Base-by-base conservation (phyloP, 306 rosid species). In the Quercus robur region DNA sequence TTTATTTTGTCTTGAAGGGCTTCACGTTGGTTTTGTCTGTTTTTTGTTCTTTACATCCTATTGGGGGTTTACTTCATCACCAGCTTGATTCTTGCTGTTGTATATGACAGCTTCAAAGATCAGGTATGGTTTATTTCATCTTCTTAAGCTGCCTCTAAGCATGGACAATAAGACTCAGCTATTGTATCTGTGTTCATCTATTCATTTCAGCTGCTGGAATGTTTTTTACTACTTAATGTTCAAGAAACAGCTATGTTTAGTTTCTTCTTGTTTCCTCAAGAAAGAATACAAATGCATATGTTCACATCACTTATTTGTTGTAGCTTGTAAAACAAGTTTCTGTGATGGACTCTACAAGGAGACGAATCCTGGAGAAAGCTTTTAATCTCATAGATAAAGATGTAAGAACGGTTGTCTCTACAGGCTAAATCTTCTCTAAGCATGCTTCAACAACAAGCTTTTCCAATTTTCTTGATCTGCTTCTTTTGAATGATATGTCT, bases 281-380 rank as follows among this genome's bases (percentile, higher is more conserved):
- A 62, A 75, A 70, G 83, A 82, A 80, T 70, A 44, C 49, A 26
- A 73, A 79, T 74, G 71, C 80, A 67, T 70, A 70, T 72, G 56
- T 59, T 83, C 30, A 62, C 44, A 82, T 81, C 41, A 70, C 56
- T 33, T 85, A 75, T 81, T 55, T 86, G 41, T 71, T 82, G 81
- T 78, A 95, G 99, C 99, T 95, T 80, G 94, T 75, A 20, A 93
- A 91, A 80, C 97, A 91, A 93, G 93, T 95, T 81, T 90, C 61
- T 35, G 84, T 81, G 84, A 91, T 70, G 97, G 99, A 95, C 68
- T 82, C 56, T 14, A 77, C 56, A 83, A 91, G 97, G 90, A 85
- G 81, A 84, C 74, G 79, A 31, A 89, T 86, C 82, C 77, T 95
- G 90, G 84, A 88, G 78, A 95, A 88, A 85, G 99, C 98, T 74